Evolutionary conservation across 441 rosid species (phyloP), one percentile per base, ranked within the genome.

Genomic region (Hura crepitans): DNA sequence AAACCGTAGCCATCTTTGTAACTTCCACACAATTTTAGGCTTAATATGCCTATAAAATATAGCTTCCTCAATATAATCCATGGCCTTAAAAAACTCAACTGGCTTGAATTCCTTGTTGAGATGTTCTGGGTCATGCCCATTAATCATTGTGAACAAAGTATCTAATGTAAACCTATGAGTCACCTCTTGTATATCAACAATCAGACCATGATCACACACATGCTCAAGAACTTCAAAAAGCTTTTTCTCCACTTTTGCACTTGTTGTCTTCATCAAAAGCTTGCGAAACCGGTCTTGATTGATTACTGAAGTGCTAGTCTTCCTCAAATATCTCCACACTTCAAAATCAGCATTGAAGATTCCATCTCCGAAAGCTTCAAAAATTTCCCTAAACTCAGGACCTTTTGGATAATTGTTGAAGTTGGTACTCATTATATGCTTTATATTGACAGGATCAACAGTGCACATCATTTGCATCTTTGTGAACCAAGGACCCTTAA

Each of bases 261-360:
- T 33, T 28, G n/a, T 5, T 0, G n/a, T 22, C 3, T 53, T 22
- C n/a, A 31, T 20, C 30, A 66, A 17, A 35, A 11, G 27, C 7
- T n/a, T 3, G n/a, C 18, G 59, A 35, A 66, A 66, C 20, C 14
- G 11, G 0, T 66, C 33, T 35, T 66, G 70, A 12, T 33, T 33
- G 60, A 35, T 13, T 0, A 66, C 20, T 11, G 60, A 25, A 51
- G 4, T 18, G 51, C 14, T 33, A n/a, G 13, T n/a, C 25, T 50
- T 65, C 46, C 68, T 64, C 3, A 20, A 43, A 47, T 28, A 47
- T 22, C 22, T 47, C 68, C 57, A 65, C 0, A n/a, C 15, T 10
- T 65, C 57, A 13, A 13, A 65, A 47, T 65, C 68, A 10, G 57
- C n/a, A 49, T 65, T 65, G 57, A 65, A 65, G 49, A 65, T 18